Evolutionary conservation across 2,329 filamentous ascomycete species (phyloP).

Genomic region (Trichophyton simii): DNA sequence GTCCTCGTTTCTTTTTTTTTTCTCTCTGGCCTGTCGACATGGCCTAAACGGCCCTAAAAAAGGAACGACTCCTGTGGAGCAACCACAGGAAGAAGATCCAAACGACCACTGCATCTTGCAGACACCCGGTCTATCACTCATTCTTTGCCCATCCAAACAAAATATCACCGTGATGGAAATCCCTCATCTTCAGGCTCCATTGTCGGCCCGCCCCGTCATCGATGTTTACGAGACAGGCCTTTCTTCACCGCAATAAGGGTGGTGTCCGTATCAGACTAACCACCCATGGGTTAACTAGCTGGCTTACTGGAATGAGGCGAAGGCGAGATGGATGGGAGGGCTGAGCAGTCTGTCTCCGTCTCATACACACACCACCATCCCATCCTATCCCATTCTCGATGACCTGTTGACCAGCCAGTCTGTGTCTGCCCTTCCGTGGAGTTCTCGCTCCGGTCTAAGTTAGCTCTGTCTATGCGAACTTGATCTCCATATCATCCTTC

Average conservation of each 20-base stretch:
- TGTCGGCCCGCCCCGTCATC: neutral
- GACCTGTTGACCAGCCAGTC: neutral
- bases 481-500: neutral
- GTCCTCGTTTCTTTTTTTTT: neutral
- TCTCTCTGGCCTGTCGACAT: neutral
- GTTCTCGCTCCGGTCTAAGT: neutral
- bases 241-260: neutral
- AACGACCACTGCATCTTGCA: neutral
- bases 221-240: neutral
- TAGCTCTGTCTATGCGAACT: neutral
- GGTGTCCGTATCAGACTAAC: neutral
- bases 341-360: neutral
- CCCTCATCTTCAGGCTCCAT: neutral
- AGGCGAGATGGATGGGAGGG: constrained; percentile 1
- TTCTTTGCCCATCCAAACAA: neutral
- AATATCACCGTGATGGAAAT: neutral
- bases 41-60: neutral
- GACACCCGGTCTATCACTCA: neutral
- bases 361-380: neutral
- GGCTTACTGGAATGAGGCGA: neutral
- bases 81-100: neutral
- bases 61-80: neutral
- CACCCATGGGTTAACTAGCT: neutral
- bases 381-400: neutral
- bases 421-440: neutral